phyloP scores from a whole-genome alignment of 306 rosid genomes.

The Lagenaria siceraria region DNA sequence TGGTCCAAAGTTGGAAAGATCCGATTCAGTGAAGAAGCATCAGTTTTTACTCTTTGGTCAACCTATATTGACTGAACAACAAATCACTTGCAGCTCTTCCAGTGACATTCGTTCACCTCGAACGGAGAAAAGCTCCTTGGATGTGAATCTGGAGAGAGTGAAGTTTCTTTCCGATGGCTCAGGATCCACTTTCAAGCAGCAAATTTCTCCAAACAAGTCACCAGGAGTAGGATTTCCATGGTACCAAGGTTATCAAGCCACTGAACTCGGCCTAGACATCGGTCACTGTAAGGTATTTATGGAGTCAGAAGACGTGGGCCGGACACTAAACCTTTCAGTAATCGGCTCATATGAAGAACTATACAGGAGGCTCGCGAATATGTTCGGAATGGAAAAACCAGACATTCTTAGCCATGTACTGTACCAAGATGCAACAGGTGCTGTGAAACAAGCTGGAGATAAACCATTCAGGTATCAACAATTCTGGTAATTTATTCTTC shows the following conservation, averaged over 20 bases:
- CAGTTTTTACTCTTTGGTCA: slow-evolving; percentile 88
- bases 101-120: slow-evolving; percentile 10
- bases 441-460: slow-evolving; percentile 65
- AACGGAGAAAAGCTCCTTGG: slow-evolving; percentile 13
- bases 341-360: slow-evolving; percentile 78
- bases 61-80: slow-evolving; percentile 92
- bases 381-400: slow-evolving; percentile 76
- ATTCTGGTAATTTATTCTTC: not conserved
- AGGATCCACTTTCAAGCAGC: slow-evolving; percentile 23
- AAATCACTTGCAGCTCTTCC: slow-evolving; percentile 42
- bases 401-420: slow-evolving; percentile 58
- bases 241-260: slow-evolving; percentile 20
- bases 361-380: slow-evolving; percentile 51
- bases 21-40: slow-evolving; percentile 58
- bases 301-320: slow-evolving; percentile 92
- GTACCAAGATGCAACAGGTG: slow-evolving; percentile 63
- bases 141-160: slow-evolving; percentile 24
- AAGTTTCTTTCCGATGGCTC: slow-evolving; percentile 35
- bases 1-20: slow-evolving; percentile 46
- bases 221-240: slow-evolving; percentile 39
- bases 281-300: slow-evolving; percentile 91
- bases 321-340: slow-evolving; percentile 57
- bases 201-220: slow-evolving; percentile 39
- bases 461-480: slow-evolving; percentile 68
- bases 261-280: slow-evolving; percentile 38